Evolutionary conservation across 2,329 filamentous ascomycete genomes (phyloP).

Genomic region (Aspergillus terreus): DNA sequence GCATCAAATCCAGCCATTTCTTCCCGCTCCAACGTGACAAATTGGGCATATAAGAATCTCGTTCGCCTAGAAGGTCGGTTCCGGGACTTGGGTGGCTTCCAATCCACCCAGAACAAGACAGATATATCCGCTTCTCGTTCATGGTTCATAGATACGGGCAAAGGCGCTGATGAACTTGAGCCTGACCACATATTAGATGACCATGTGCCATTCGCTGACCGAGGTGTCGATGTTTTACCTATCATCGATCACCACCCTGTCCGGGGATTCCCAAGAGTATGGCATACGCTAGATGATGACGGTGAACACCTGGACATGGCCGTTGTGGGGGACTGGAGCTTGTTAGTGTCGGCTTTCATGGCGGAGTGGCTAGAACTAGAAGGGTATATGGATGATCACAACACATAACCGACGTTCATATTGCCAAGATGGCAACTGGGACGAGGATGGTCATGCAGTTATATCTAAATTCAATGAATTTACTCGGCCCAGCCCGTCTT

Average conservation of each 20-base stretch:
- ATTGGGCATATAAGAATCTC: constrained; percentile 84
- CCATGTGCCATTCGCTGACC: constrained; percentile 80
- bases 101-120: too few species aligned
- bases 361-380: constrained; percentile 89
- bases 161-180: constrained; percentile 45
- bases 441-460: too few species aligned
- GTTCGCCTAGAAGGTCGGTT: constrained; percentile 69
- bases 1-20: constrained; percentile 64
- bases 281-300: constrained; percentile 82
- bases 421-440: too few species aligned
- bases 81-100: constrained; percentile 36
- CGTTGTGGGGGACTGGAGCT: constrained; percentile 81
- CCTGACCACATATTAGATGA: constrained; percentile 65
- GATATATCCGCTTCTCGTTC: constrained; percentile 6
- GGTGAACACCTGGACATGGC: constrained; percentile 75
- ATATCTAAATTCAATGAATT: too few species aligned
- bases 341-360: constrained; percentile 75
- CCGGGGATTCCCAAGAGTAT: constrained; percentile 66
- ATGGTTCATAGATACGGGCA: constrained; percentile 64
- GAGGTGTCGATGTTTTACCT: constrained; percentile 84
- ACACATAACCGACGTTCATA: neutral
- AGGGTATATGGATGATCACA: constrained; percentile 38
- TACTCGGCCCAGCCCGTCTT: too few species aligned
- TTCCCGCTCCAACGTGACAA: constrained; percentile 82
- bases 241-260: constrained; percentile 66